Evolutionary conservation across 306 rosid species (phyloP), one percentile per base, ranked within the genome.

Genomic region (Hippophae gyantsensis): DNA sequence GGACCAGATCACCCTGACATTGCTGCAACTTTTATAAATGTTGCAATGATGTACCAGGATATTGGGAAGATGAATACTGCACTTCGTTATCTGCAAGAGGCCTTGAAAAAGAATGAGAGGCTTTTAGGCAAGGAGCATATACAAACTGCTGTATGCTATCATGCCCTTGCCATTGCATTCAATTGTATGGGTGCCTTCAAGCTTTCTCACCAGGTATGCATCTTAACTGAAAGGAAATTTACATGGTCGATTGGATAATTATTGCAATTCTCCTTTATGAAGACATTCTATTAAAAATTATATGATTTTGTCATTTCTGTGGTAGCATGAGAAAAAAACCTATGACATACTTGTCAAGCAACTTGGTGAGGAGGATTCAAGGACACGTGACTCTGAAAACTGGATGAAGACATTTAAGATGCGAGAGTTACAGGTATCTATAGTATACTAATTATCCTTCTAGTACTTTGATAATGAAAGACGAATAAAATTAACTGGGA

Each of bases 1-100:
- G 99, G 99, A 61, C 94, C 99, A 25, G 97, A 88, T 78, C 99
- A 93, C 69, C 99, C 99, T 62, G 99, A 93, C 72, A 95, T 93
- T 0, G 97, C 99, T 10, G 95, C 99, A 45, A 86, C 99, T 61
- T 86, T 79, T 58, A 88, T 93, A 69, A 86, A 93, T 76, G 95
- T 88, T 43, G 95, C 99, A 48, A 88, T 93, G 99, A 93, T 93
- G 99, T 93, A 80, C 76, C 99, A 86, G 65, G 99, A 93, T 80
- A 83, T 88, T 68, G 99, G 99, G 60, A 93, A 88, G 76, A 93
- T 93, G 94, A 68, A 82, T 60, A 93, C 95, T 9, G 95, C 99
- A 63, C 99, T 88, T 75, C 99, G 97, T 7, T 93, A 93, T 89
- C 79, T 93, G 81, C 99, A 93, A 80, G 95, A 93, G 76, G 99